Evolutionary conservation across 2,329 filamentous ascomycete genomes (phyloP).

Genomic region (Beauveria sp.): DNA sequence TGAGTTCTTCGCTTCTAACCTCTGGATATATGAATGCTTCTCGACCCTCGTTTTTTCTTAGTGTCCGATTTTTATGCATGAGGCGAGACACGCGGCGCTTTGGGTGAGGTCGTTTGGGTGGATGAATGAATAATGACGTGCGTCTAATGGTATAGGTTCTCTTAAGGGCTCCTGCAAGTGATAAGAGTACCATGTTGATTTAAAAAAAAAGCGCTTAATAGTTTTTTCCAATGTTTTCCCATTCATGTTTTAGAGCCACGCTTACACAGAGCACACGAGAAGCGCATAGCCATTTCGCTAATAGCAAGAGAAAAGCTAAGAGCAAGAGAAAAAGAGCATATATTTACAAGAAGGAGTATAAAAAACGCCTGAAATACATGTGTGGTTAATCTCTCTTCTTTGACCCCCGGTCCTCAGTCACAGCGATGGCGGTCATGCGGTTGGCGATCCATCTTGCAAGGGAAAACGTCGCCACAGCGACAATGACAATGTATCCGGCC

Average conservation of each 20-base stretch:
- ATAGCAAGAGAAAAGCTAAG: not conserved
- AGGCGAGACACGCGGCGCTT: slow-evolving; percentile 2
- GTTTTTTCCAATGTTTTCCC: not conserved
- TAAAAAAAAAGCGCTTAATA: not conserved
- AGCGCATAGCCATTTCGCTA: not conserved
- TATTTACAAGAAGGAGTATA: not conserved
- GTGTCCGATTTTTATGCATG: not conserved
- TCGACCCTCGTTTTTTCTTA: not conserved
- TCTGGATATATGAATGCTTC: not conserved
- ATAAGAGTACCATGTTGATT: not conserved
- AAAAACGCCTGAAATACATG: not conserved
- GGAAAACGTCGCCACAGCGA: slow-evolving; percentile 45
- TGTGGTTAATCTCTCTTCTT: slow-evolving; percentile 31
- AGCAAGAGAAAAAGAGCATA: not conserved
- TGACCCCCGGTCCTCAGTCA: slow-evolving; percentile 17
- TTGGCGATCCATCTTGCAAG: slow-evolving; percentile 29
- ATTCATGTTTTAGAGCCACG: not conserved
- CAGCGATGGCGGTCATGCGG: slow-evolving; percentile 22
- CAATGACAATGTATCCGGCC: slow-evolving; percentile 55
- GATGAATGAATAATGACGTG: slow-evolving; percentile 10
- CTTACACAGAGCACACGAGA: not conserved
- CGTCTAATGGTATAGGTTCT: not conserved
- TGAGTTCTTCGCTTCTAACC: not conserved
- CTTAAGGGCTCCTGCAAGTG: not conserved
- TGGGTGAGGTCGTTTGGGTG: not conserved